A percentile compares a stretch with the other conserved stretches of the same genome.
Conservation (phyloP, 2,329 filamentous ascomycete species). For the Hypoxylon sp. region DNA sequence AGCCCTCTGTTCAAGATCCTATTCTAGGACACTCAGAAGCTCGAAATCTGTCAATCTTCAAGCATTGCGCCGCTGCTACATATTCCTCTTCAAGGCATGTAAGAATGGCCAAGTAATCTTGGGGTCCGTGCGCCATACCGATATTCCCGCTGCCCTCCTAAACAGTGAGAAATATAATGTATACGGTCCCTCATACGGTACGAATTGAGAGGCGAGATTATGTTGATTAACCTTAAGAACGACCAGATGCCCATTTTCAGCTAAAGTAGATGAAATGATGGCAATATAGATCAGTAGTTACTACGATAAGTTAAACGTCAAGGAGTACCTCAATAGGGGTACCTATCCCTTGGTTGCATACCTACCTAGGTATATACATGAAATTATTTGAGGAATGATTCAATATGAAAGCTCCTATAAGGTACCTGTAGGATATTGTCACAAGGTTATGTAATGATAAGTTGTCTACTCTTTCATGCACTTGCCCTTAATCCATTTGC, state of each 20-base stretch:
- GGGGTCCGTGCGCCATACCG: neutral
- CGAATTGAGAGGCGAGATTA: neutral
- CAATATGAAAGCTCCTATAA: neutral
- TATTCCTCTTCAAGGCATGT: conserved; percentile 6
- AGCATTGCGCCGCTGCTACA: conserved; percentile 3
- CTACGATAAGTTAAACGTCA: too few species aligned
- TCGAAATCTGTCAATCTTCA: conserved; percentile 6
- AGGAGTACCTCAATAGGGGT: too few species aligned
- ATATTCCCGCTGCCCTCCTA: neutral
- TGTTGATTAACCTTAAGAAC: neutral
- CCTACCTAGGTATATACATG: too few species aligned
- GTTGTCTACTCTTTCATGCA: neutral
- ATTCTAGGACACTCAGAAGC: neutral
- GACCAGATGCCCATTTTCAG: neutral
- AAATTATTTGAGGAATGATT: neutral
- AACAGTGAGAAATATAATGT: neutral
- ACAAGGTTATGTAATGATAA: neutral
- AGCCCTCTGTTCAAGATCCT: neutral
- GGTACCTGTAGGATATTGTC: neutral
- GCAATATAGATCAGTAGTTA: neutral
- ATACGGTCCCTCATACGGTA: neutral
- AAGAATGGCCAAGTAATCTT: too few species aligned
- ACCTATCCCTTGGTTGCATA: neutral
- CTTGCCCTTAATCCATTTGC: neutral
- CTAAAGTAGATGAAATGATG: neutral